Base-by-base conservation (phyloP, 331 rosid species). In the Telfairia occidentalis region DNA sequence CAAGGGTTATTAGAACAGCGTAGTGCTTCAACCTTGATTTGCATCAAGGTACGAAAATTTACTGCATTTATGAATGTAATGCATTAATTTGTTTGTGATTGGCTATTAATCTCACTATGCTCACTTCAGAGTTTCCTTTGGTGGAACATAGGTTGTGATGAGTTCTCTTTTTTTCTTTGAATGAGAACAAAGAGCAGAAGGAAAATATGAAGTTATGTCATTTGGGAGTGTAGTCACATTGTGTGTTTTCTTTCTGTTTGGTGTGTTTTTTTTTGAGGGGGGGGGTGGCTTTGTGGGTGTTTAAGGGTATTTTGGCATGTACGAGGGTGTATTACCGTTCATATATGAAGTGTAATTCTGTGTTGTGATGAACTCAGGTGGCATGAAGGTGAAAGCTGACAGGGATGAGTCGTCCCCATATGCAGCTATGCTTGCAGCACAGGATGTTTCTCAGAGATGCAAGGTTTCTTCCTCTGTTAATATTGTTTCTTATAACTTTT, bases 371-470 rank as follows among this genome's bases (percentile, higher is more conserved):
- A 42, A 9, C 4, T 38, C 24, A 92, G 98, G 98, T 82, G 98
- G 98, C 21, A 93, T 93, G 98, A 93, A 93, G 85, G 97, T 91
- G 74, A 94, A 94, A 71, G 98, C 97, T 40, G 98, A 94, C 74
- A 89, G 98, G 78, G 98, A 94, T 8, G 98, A 94, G 74, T 94
- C 97, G 35, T 91, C 97, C 21, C 98, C 97, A 0, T 94, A 94
- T 70, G 98, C 97, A 43, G 98, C 98, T 57, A 94, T 94, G 98
- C 98, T 94, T 89, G 98, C 98, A n/a, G 96, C 97, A 0, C 98
- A 91, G 49, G 98, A 94, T 91, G 96, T 94, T 74, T 81, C 98
- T 53, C 79, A 88, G 35, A 87, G 97, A 86, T 94, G 98, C 97
- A 94, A 94, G 96, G 98, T 52, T 34, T 42, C 0, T 9, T 19